A percentile compares a stretch with the other conserved stretches of the same genome.
Conservation (phyloP, 2,329 filamentous ascomycete species). For the Penicillium sp. region DNA sequence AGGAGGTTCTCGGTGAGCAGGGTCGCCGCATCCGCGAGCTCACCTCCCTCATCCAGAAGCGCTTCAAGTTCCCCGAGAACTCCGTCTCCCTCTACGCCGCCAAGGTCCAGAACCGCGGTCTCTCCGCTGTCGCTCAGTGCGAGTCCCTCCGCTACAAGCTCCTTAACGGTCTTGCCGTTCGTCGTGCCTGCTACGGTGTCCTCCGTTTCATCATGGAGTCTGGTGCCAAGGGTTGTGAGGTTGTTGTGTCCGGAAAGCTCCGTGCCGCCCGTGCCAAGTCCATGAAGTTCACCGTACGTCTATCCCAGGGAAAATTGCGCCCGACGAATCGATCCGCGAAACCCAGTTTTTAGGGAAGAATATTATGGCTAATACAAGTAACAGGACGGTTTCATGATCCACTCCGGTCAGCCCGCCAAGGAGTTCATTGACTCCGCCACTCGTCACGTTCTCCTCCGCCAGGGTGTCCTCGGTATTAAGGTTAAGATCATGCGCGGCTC, state of each 20-base stretch:
- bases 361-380: slow-evolving; percentile 12
- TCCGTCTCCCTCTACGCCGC: slow-evolving; percentile 99
- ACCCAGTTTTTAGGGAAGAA: not conserved
- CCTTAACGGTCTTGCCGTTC: slow-evolving; percentile 97
- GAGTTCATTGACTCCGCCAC: slow-evolving; percentile 99
- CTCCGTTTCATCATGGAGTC: slow-evolving; percentile 99
- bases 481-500: slow-evolving; percentile 99
- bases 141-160: slow-evolving; percentile 99
- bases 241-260: slow-evolving; percentile 98
- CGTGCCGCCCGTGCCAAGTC: slow-evolving; percentile 98
- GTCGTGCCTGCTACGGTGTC: slow-evolving; percentile 99
- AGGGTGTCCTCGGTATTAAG: slow-evolving; percentile 99
- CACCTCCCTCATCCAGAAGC: slow-evolving; percentile 99
- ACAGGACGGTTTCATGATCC: slow-evolving; percentile 99
- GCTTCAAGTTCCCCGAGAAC: slow-evolving; percentile 99
- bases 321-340: not conserved
- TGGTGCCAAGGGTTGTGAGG: slow-evolving; percentile 99
- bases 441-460: slow-evolving; percentile 98
- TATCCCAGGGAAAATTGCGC: not conserved
- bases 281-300: slow-evolving; percentile 98
- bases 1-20: slow-evolving; percentile 99
- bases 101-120: slow-evolving; percentile 99
- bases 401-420: slow-evolving; percentile 98
- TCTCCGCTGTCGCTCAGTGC: slow-evolving; percentile 99
- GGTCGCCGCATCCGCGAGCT: slow-evolving; percentile 99